Base-by-base conservation (phyloP, 495 filamentous ascomycete genomes). In the Penicillium goetzii region DNA sequence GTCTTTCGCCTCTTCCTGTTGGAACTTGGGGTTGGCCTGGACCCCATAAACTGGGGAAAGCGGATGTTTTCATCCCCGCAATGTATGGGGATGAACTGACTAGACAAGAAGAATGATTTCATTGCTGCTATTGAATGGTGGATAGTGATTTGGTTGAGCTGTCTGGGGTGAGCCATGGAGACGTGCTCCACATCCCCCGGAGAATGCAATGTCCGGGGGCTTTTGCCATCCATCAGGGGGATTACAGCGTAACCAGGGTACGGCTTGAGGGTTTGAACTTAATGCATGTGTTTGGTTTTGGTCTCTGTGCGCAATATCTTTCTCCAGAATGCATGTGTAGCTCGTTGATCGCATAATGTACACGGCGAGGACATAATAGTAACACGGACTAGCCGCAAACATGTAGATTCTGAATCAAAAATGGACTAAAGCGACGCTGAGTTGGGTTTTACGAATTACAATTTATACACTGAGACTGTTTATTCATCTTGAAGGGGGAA, bases 1-100 rank as follows among this genome's bases (percentile, higher is more conserved):
- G 14, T 52, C 11, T 25, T 25, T 40, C 1, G 36, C 4, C 3
- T 52, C 28, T 32, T 52, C 49, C 28, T 40, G 50, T 23, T 23
- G 21, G 50, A 21, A 54, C 38, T 47, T 56, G 28, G 40, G 12
- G 57, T 61, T 45, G 34, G 43, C 55, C 36, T 62, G 63, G 63
- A 53, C 63, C 63, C 63, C 63, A 56, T 38, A 38, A 38, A 38
- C 36, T 38, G 36, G 36, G 36, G 36, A 38, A 38, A 14, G 36
- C 36, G 36, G 36, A 38, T 4, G 36, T 38, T 38, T 38, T 38
- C 36, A 38, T 38, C 36, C 36, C 36, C 36, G 36, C 36, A 38
- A 17, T 38, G 11, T 40, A 40, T 40, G 3, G 15, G 14, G 36
- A 40, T 40, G 15, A 17, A 5, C 14, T 40, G 36, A 5, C 10